Conservation (phyloP, 1,139 yeast genomes). For the Entelexis sorbosivorans region DNA sequence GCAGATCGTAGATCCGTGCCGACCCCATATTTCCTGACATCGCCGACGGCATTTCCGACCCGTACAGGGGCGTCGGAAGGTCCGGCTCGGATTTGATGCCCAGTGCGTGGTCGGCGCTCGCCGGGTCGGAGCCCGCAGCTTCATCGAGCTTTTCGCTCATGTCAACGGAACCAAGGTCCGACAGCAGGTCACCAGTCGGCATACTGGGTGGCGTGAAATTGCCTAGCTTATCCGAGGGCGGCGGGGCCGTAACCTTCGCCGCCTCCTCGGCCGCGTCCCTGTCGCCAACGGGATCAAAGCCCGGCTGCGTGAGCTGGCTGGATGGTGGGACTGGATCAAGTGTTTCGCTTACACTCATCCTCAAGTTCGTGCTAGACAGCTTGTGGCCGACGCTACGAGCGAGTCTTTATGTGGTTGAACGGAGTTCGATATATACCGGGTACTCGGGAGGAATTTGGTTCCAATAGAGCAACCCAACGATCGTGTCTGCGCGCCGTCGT, state of each 20-base stretch:
- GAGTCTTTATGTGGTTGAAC: not conserved
- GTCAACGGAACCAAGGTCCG: not conserved
- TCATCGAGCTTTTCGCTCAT: not conserved
- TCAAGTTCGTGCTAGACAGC: not conserved
- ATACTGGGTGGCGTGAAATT: not conserved
- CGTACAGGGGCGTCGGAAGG: not conserved
- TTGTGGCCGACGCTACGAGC: not conserved
- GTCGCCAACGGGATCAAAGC: not conserved
- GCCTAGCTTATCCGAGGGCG: not conserved
- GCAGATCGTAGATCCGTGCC: not conserved
- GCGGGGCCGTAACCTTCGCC: not conserved
- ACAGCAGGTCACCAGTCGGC: not conserved
- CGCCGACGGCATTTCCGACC: not conserved
- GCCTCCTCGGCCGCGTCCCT: not conserved
- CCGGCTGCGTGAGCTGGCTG: not conserved
- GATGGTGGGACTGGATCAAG: not conserved
- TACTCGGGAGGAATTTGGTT: not conserved
- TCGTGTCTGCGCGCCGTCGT: not conserved
- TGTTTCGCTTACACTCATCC: conserved; percentile 7
- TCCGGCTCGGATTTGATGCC: not conserved
- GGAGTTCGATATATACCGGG: not conserved
- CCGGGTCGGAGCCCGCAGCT: not conserved
- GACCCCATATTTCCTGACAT: not conserved
- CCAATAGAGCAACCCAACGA: not conserved
- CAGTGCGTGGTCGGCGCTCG: not conserved